These are phyloP conservation scores for Knufia petricola DNA, from an alignment of 2,329 filamentous ascomycete genomes.

Conservation along the genomic window DNA sequence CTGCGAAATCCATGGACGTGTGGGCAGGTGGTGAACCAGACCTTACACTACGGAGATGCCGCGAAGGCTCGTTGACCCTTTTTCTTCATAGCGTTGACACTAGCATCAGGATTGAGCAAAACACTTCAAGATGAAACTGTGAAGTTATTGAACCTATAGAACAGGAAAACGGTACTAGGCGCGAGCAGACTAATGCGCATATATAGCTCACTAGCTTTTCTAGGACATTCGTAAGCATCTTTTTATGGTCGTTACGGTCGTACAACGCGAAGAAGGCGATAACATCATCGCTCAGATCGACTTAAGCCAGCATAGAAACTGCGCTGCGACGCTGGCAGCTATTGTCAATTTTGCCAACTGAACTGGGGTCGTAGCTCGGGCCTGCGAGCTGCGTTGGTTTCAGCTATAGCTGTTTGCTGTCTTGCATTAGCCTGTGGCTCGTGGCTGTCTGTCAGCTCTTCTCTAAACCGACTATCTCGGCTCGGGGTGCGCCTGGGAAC, in stretches of 20 bases:
- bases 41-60: too few species aligned
- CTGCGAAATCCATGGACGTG: too few species aligned
- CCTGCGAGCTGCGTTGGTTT: neutral
- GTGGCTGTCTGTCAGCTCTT: conserved; percentile 16
- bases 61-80: too few species aligned
- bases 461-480: conserved; percentile 20
- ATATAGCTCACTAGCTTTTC: neutral
- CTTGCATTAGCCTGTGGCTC: neutral
- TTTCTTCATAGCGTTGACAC: too few species aligned
- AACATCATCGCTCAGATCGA: too few species aligned
- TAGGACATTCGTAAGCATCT: neutral
- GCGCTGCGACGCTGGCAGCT: neutral
- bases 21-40: too few species aligned
- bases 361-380: neutral
- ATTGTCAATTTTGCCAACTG: neutral
- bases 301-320: too few species aligned
- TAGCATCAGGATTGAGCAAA: too few species aligned
- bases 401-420: neutral
- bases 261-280: too few species aligned
- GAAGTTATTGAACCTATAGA: too few species aligned
- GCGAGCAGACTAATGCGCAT: too few species aligned
- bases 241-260: neutral
- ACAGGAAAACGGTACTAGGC: too few species aligned
- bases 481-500: conserved; percentile 13
- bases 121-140: neutral